These are phyloP conservation scores for Turritis glabra DNA, from an alignment of 345 rosid species.

Conservation along the genomic window DNA sequence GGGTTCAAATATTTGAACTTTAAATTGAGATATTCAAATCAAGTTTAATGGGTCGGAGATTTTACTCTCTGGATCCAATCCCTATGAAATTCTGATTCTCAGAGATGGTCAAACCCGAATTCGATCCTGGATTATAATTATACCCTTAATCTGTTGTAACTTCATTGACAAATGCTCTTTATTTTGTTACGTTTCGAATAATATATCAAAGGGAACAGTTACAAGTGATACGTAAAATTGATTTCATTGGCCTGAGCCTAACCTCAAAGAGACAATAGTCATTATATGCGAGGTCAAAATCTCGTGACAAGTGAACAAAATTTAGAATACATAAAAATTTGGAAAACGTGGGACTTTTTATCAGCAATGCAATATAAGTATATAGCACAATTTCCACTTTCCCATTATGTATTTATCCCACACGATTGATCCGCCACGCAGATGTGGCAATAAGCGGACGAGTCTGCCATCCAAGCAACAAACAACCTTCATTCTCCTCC, in stretches of 20 bases:
- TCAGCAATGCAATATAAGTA: conserved; percentile 20
- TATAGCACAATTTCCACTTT: conserved; percentile 4
- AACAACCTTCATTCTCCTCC: conserved; percentile 79
- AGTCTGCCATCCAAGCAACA: conserved; percentile 95
- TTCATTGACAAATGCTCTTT: too few species aligned
- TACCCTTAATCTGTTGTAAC: too few species aligned
- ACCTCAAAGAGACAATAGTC: neutral
- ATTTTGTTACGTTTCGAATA: too few species aligned
- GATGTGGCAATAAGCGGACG: conserved; percentile 89
- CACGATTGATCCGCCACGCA: conserved; percentile 61
- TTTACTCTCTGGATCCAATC: too few species aligned
- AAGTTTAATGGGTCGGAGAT: too few species aligned
- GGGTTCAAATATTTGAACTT: too few species aligned
- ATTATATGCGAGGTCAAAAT: conserved; percentile 9
- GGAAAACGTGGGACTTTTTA: conserved; percentile 23
- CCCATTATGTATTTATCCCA: conserved; percentile 3
- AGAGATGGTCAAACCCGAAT: too few species aligned
- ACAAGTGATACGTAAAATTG: neutral
- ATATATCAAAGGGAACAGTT: too few species aligned
- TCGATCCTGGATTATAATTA: too few species aligned
- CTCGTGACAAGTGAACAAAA: neutral
- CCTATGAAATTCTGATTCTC: too few species aligned
- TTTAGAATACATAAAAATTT: neutral
- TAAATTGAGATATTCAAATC: too few species aligned
- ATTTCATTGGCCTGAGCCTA: conserved; percentile 7